phyloP scores from a whole-genome alignment of 164 flowering plant species.

The Dillenia suffruticosa region DNA sequence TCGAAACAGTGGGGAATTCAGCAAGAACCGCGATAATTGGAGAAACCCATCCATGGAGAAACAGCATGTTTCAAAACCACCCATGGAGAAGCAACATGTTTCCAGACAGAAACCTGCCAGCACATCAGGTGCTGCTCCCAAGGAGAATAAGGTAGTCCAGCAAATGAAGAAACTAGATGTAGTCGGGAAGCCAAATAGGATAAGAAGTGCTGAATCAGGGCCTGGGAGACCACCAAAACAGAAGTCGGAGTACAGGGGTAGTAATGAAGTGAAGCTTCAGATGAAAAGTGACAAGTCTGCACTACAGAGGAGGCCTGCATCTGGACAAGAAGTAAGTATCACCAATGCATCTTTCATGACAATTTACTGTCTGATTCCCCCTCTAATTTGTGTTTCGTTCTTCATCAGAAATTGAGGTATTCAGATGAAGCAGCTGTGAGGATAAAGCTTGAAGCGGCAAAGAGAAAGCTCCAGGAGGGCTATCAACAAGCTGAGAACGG shows the following conservation, averaged over 20 bases:
- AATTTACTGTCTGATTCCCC: background rate
- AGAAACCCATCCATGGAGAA: constrained; percentile 27
- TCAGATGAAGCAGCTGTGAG: constrained; percentile 38
- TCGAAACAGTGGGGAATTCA: constrained; percentile 45
- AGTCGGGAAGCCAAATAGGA: constrained; percentile 34
- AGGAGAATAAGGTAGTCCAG: constrained; percentile 32
- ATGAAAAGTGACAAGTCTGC: constrained; percentile 27
- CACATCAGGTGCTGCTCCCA: constrained; percentile 16
- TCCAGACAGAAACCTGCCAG: constrained; percentile 24
- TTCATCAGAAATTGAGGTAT: constrained; percentile 36
- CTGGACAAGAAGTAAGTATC: constrained; percentile 41
- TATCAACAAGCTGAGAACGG: constrained; percentile 84
- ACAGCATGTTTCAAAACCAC: background rate
- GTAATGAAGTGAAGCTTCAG: constrained; percentile 25
- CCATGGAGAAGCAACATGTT: constrained; percentile 17
- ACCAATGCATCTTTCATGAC: background rate
- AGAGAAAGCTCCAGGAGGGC: constrained; percentile 68
- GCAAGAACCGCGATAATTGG: constrained; percentile 45
- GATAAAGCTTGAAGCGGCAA: constrained; percentile 56
- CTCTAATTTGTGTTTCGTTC: constrained; percentile 8
- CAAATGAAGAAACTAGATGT: constrained; percentile 32
- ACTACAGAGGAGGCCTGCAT: constrained; percentile 31
- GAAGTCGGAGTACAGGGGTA: constrained; percentile 23
- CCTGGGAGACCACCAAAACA: constrained; percentile 50
- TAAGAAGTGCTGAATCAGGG: constrained; percentile 32